Evolutionary conservation across 2,329 filamentous ascomycete species (phyloP).

Genomic region (Plenodomus tracheiphilus): DNA sequence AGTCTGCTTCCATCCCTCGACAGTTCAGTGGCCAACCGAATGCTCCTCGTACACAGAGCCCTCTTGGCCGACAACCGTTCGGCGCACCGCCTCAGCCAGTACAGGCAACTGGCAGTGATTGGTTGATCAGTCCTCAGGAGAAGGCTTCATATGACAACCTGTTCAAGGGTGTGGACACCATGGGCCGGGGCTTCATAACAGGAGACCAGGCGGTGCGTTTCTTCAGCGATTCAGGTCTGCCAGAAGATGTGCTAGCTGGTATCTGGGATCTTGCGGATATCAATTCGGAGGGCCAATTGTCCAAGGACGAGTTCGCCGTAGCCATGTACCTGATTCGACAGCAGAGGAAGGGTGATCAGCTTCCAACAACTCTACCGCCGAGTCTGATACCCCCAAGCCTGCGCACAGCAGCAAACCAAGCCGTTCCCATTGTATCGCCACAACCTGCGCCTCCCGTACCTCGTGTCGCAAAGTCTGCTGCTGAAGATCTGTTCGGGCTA

Average conservation of each 20-base stretch:
- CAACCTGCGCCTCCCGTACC: conserved; percentile 47
- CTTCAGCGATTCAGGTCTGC: conserved; percentile 86
- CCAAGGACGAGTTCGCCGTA: conserved; percentile 89
- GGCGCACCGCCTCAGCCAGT: conserved; percentile 53
- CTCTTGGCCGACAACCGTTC: conserved; percentile 57
- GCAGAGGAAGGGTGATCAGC: conserved; percentile 70
- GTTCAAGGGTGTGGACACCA: conserved; percentile 81
- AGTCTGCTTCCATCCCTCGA: conserved; percentile 69
- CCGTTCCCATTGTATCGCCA: conserved; percentile 50
- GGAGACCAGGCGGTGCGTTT: conserved; percentile 94
- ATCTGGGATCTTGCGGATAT: conserved; percentile 98
- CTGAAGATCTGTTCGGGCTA: conserved; percentile 92
- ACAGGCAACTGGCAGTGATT: conserved; percentile 67
- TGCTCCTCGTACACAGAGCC: conserved; percentile 60
- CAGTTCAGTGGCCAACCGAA: conserved; percentile 72
- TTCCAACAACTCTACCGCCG: conserved; percentile 77
- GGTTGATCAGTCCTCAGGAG: conserved; percentile 80
- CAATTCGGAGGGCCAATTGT: conserved; percentile 83
- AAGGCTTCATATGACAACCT: conserved; percentile 87
- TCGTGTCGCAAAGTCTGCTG: conserved; percentile 67
- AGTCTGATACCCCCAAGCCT: conserved; percentile 86
- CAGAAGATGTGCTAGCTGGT: conserved; percentile 85
- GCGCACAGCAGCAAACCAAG: conserved; percentile 59
- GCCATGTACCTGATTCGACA: conserved; percentile 97
- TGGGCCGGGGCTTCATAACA: conserved; percentile 79